Evolutionary conservation across 139 green algal genomes (phyloP), one percentile per base, ranked within the genome.

Genomic region (Chlorella sp.): DNA sequence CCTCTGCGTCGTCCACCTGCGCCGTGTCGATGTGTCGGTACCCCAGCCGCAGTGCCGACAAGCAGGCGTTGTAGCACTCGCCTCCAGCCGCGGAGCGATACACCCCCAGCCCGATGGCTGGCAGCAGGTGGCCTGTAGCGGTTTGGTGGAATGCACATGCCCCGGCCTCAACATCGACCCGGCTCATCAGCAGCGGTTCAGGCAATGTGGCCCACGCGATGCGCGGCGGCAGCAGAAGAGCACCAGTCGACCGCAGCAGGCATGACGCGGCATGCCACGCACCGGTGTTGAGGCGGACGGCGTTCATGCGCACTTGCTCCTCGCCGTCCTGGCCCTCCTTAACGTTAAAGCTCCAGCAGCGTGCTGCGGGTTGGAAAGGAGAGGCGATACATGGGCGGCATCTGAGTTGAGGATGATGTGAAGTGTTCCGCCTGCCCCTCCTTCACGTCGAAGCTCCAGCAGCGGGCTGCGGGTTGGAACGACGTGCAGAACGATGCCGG

Each of bases 11-110:
- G n/a, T n/a, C 51, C 51, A 60, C 51, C 51, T 92, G 87, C 8
- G 90, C 90, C 5, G 89, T 92, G 65, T 93, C 90, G 4, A 93
- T 80, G 81, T 93, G 89, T 5, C 90, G 81, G 56, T 89, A 89
- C 1, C 90, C 90, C 28, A 92, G 32, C 19, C 76, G 68, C 58
- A 93, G 76, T 4, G 87, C 90, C 32, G 40, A 83, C 4, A 88
- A 72, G 1, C 90, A 87, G 7, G 87, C 85, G 34, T 79, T 43
- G 38, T 89, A 84, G 11, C 88, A 90, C 58, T 91, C 68, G 26
- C 54, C 81, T 0, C 89, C 89, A 32, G 84, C 64, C 24, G 51
- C 62, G 6, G 70, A 80, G 38, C 72, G 83, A 78, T 89, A 92
- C 1, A 93, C 90, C 2, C 89, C 90, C 44, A 92, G 83, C 9